Evolutionary conservation across 176 grass and related monocot genomes (phyloP), one percentile per base, ranked within the genome.

Genomic region (Hordeum vulgare): DNA sequence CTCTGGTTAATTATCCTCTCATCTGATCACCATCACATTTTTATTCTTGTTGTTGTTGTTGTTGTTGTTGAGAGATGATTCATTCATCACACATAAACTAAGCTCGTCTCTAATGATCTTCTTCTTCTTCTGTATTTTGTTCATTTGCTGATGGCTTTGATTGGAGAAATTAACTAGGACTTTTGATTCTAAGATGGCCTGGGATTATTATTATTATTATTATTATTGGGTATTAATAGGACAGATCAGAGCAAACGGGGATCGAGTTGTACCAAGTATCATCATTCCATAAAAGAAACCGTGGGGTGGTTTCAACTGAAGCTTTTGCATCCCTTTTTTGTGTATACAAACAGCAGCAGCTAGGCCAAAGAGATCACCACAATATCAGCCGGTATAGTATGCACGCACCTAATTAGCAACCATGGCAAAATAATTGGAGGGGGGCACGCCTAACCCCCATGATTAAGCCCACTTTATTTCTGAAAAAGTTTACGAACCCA

Each of bases 281-380:
- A 51, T 74, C 26, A 31, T 74, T 74, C 71, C 33, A 74, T 33
- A 74, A 24, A 66, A 66, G n/a, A 6, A 51, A 1, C 47, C 0
- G 27, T 33, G 76, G 59, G 64, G 18, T 66, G n/a, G 61, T 80
- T 66, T 59, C 26, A 67, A 60, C 71, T 49, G 53, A 70, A 87
- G 37, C 35, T 67, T 15, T 15, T 15, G 9, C 42, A 29, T 77
- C 18, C 13, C 13, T 47, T 71, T 71, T 70, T 8, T 8, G 29
- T 73, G 2, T 60, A 35, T 59, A 42, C 20, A 21, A 54, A 35
- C 33, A 18, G 71, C 60, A 60, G 62, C 18, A 61, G 61, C 36
- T 68, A 23, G 20, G 18, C 26, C 61, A 77, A 17, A 81, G 31
- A 54, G 68, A 73, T 73, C 34, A 53, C 9, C 61, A 25, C 18